Percentiles rank a stretch among this genome's conserved stretches.
These are phyloP conservation scores for Isabelozyma heimii DNA, from an alignment of 805 yeast species.

Conservation along the genomic window DNA sequence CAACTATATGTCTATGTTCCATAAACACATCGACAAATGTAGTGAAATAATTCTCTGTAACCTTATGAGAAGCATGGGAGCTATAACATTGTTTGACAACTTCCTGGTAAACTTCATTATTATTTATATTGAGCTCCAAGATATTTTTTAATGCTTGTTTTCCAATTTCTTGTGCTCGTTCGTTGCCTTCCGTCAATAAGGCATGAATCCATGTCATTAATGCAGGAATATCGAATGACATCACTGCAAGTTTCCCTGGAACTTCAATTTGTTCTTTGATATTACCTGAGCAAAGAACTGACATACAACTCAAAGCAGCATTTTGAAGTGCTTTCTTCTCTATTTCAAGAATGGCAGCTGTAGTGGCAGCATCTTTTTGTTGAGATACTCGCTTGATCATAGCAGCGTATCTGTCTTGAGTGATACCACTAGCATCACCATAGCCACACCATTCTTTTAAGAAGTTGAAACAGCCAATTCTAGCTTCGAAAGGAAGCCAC, in stretches of 20 bases:
- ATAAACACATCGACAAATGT: conserved; percentile 66
- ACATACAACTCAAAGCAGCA: conserved; percentile 81
- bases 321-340: conserved; percentile 69
- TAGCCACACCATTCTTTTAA: conserved; percentile 94
- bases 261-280: conserved; percentile 49
- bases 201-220: conserved; percentile 81
- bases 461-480: conserved; percentile 77
- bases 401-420: conserved; percentile 62
- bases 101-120: conserved; percentile 50
- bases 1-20: conserved; percentile 45
- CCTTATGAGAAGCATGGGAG: conserved; percentile 46
- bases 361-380: conserved; percentile 42
- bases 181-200: conserved; percentile 58
- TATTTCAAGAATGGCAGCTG: conserved; percentile 76
- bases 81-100: conserved; percentile 72
- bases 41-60: conserved; percentile 67
- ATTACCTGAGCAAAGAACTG: conserved; percentile 73
- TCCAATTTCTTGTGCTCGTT: conserved; percentile 60
- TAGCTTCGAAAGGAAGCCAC: conserved; percentile 83
- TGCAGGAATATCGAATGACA: conserved; percentile 69
- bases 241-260: conserved; percentile 46
- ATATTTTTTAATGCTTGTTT: conserved; percentile 68
- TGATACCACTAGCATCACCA: conserved; percentile 61
- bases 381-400: conserved; percentile 48
- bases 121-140: conserved; percentile 56